phyloP scores from a whole-genome alignment of 2,329 filamentous ascomycete species.

The Sporothrix brunneoviolacea region DNA sequence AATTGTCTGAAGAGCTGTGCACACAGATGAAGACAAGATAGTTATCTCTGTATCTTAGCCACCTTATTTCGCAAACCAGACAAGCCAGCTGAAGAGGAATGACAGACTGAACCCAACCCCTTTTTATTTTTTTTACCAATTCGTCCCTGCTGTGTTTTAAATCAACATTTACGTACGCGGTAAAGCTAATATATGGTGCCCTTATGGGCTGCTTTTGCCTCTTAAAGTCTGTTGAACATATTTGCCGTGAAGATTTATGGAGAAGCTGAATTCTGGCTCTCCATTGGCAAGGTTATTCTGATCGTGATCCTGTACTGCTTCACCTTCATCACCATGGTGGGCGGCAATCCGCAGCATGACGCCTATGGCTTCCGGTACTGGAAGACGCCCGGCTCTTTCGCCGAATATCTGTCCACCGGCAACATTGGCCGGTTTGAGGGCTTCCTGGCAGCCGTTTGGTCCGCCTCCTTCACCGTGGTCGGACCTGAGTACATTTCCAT shows the following conservation, averaged over 20 bases:
- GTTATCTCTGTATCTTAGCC: too few species aligned
- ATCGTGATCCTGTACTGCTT: slow-evolving; percentile 53
- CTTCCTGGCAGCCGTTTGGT: slow-evolving; percentile 26
- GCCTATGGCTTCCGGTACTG: slow-evolving; percentile 39
- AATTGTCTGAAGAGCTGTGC: too few species aligned
- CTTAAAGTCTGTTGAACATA: slow-evolving; percentile 15
- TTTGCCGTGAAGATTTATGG: slow-evolving; percentile 31
- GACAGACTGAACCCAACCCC: too few species aligned
- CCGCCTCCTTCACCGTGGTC: slow-evolving; percentile 34
- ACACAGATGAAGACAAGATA: too few species aligned
- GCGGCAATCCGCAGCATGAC: slow-evolving; percentile 45
- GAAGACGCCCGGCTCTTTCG: slow-evolving; percentile 37
- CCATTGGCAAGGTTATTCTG: slow-evolving; percentile 37
- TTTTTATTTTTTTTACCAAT: too few species aligned
- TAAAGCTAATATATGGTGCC: too few species aligned
- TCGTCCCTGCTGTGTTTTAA: too few species aligned
- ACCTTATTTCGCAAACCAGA: too few species aligned
- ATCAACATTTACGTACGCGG: too few species aligned
- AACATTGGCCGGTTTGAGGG: slow-evolving; percentile 29
- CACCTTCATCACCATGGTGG: slow-evolving; percentile 49
- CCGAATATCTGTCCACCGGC: slow-evolving; percentile 30
- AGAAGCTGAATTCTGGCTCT: slow-evolving; percentile 44
- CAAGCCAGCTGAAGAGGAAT: too few species aligned
- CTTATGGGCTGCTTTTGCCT: neutral
- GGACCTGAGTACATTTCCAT: slow-evolving; percentile 60